Evolutionary conservation across 371 early-diverging fungal genomes (phyloP).

Genomic region (Mortierella sp.): DNA sequence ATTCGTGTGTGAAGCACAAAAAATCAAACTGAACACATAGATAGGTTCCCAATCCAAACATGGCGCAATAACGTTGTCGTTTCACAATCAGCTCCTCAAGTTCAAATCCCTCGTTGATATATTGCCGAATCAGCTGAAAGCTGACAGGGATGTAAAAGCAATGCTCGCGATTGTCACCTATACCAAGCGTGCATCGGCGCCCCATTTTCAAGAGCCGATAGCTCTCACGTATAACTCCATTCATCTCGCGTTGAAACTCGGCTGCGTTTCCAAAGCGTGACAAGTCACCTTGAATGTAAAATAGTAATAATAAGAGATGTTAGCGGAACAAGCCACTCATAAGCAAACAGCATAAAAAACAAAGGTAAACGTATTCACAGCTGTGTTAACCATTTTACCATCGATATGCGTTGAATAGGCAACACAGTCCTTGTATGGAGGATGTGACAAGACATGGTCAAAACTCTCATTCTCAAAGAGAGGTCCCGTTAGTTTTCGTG

Average conservation of each 20-base stretch:
- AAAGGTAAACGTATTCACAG: not conserved
- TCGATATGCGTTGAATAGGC: conserved; percentile 69
- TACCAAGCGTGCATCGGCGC: conserved; percentile 85
- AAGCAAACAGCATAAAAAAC: not conserved
- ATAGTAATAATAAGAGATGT: not conserved
- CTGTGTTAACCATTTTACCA: too few species aligned
- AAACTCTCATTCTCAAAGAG: conserved; percentile 75
- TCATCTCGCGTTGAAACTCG: conserved; percentile 86
- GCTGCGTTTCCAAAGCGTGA: conserved; percentile 79
- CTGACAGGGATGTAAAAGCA: conserved; percentile 92
- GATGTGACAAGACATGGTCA: conserved; percentile 92
- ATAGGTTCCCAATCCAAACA: conserved; percentile 90
- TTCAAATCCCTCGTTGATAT: conserved; percentile 88
- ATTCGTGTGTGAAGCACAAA: conserved; percentile 94
- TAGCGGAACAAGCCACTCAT: not conserved
- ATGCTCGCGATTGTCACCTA: conserved; percentile 92
- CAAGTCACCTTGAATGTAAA: conserved; percentile 79
- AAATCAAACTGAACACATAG: conserved; percentile 92
- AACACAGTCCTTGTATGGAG: conserved; percentile 95
- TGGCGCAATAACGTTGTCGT: conserved; percentile 91
- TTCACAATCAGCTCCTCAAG: conserved; percentile 91
- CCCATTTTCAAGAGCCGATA: conserved; percentile 81
- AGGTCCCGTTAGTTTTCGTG: conserved; percentile 71
- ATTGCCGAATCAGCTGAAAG: conserved; percentile 83
- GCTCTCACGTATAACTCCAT: conserved; percentile 77